Conservation (phyloP, 1,139 yeast genomes). For the Candida neerlandica region DNA sequence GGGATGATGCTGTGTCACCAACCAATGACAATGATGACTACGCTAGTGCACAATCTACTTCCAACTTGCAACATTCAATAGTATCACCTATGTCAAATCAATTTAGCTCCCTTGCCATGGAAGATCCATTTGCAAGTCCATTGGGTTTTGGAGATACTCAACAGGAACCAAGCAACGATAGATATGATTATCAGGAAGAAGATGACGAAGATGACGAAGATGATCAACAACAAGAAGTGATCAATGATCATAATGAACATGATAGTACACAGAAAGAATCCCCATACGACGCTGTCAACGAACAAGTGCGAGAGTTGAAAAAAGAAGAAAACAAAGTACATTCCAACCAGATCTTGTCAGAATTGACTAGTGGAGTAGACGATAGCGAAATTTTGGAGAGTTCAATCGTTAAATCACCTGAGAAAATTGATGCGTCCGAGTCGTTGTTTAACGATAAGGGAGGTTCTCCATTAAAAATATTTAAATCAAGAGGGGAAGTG, state of each 20-base stretch:
- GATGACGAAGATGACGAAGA: constrained; percentile 23
- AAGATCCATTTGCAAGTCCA: constrained; percentile 21
- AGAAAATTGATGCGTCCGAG: constrained; percentile 23
- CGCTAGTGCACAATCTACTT: constrained; percentile 13
- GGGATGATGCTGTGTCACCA: constrained; percentile 40
- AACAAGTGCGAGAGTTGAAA: constrained; percentile 36
- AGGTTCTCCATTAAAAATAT: constrained; percentile 34
- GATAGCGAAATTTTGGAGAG: constrained; percentile 25
- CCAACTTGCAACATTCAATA: constrained; percentile 17
- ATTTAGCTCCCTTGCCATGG: constrained; percentile 27
- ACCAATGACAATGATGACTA: constrained; percentile 7
- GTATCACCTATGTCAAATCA: constrained; percentile 27
- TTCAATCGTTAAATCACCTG: constrained; percentile 25
- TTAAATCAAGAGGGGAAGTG: constrained; percentile 12
- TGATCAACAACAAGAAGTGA: too few relatives aligned
- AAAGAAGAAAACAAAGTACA: constrained; percentile 40
- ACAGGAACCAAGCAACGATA: constrained; percentile 24
- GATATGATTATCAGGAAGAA: constrained; percentile 14
- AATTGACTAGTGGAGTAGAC: constrained; percentile 37
- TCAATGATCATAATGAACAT: constrained; percentile 19
- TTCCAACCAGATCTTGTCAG: constrained; percentile 36
- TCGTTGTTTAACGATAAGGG: constrained; percentile 40
- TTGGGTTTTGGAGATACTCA: constrained; percentile 14
- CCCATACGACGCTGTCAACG: constrained; percentile 24
- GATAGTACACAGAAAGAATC: constrained; percentile 11